Percentiles rank a stretch among this genome's conserved stretches.
Evolutionary conservation across 2,329 filamentous ascomycete genomes (phyloP).

Genomic region (Tetracladium maxilliforme): DNA sequence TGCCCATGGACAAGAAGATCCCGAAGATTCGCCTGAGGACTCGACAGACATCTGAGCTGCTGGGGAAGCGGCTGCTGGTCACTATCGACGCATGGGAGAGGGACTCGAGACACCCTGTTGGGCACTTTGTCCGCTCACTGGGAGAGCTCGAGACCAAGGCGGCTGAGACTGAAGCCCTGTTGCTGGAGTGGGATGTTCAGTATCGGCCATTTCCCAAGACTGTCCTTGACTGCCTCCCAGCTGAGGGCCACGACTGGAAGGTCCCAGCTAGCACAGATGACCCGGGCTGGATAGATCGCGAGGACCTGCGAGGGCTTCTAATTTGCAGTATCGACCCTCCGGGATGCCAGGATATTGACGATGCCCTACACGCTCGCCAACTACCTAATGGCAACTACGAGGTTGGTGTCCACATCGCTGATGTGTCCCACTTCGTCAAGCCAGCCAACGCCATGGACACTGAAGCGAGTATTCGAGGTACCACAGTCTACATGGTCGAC

Average conservation of each 20-base stretch:
- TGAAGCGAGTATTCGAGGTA: constrained; percentile 86
- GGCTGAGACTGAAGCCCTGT: constrained; percentile 89
- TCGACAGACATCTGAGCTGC: constrained; percentile 71
- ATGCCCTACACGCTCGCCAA: constrained; percentile 75
- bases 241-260: constrained; percentile 86
- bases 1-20: constrained; percentile 96
- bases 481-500: constrained; percentile 93
- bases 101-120: constrained; percentile 81
- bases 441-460: constrained; percentile 94
- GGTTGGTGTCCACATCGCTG: constrained; percentile 95
- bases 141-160: constrained; percentile 92
- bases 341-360: constrained; percentile 95
- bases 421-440: constrained; percentile 98
- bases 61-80: constrained; percentile 84
- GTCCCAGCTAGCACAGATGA: constrained; percentile 70
- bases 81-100: constrained; percentile 93
- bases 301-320: constrained; percentile 70
- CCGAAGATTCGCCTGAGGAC: constrained; percentile 92
- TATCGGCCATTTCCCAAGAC: constrained; percentile 95
- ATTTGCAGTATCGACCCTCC: constrained; percentile 97
- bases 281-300: constrained; percentile 72
- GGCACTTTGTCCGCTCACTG: constrained; percentile 85
- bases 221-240: constrained; percentile 82
- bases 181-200: constrained; percentile 94
- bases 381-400: constrained; percentile 89